Evolutionary conservation across 257 asterid species (phyloP).

Genomic region (Scutellaria baicalensis): DNA sequence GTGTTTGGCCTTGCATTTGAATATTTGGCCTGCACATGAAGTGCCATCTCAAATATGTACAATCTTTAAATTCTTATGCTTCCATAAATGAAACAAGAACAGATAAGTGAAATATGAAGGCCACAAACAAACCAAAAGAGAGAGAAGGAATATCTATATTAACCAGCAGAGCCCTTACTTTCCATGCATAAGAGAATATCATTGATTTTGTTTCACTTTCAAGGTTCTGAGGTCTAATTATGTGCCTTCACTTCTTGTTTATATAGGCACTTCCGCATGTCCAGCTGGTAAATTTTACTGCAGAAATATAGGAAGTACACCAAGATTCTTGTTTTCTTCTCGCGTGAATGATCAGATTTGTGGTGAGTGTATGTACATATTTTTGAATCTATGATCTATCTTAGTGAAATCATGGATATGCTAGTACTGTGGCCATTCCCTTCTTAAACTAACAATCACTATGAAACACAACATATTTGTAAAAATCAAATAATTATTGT

Average conservation of each 20-base stretch:
- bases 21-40: too few species aligned
- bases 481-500: background rate
- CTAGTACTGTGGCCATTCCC: background rate
- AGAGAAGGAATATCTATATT: background rate
- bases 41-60: too few species aligned
- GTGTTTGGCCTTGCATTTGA: too few species aligned
- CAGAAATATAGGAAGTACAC: constrained; percentile 76
- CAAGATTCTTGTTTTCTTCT: constrained; percentile 77
- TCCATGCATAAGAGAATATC: background rate
- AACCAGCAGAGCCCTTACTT: background rate
- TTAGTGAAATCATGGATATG: background rate
- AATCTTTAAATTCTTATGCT: background rate
- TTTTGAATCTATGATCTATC: background rate
- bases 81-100: background rate
- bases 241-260: constrained; percentile 9
- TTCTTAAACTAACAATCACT: background rate
- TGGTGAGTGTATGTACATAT: constrained; percentile 43
- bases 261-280: constrained; percentile 88
- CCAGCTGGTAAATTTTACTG: constrained; percentile 88
- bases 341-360: constrained; percentile 78
- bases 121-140: background rate
- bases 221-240: background rate
- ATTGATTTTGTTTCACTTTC: background rate
- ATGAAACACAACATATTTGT: background rate
- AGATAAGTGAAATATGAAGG: background rate